Base-by-base conservation (phyloP, 2,329 filamentous ascomycete species). In the Beauveria bassiana region DNA sequence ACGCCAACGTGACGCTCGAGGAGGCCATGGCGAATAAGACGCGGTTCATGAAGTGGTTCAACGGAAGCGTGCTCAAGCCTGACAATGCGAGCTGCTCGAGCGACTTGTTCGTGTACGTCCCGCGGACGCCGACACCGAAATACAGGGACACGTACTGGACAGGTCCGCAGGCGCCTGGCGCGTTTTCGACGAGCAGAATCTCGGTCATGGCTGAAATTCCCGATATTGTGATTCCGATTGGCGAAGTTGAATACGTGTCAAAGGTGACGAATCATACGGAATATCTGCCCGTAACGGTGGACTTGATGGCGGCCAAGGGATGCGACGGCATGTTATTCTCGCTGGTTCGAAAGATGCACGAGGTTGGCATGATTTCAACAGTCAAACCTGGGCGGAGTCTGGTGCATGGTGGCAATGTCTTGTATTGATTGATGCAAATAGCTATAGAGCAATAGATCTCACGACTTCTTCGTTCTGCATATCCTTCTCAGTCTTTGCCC, bases 291-390 rank as follows among this genome's bases (percentile, higher is more conserved):
- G 84, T 87, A 0, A 79, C 81, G 1, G 78, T 86, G 0, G 77
- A 84, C 63, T 72, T 87, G 22, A 72, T 87, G 71, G 84, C 78
- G 0, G 80, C 82, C 0, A 81, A 79, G 64, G 84, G 84, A 0
- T 88, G 85, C 64, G 85, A 87, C 70, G 80, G 81, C 0, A 75
- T 86, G 73, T 66, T 86, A 20, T 81, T 81, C 45, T 77, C 75
- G 53, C 68, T 86, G 53, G 79, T 63, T 2, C 24, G 38, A 10
- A 46, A 51, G 9, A 54, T 63, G 51, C 10, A 47, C 31, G 38
- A 45, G 38, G n/a, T 7, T 6, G 61, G 61, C 1, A 60, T 63
- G 28, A 51, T 63, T 5, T 31, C 42, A 10, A 9, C 55, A 24
- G 55, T 62, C 24, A 47, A 59, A 28, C 49, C 49, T 26, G 61